Base-by-base conservation (phyloP, 2,329 filamentous ascomycete genomes). In the Calonectria hawksworthii region DNA sequence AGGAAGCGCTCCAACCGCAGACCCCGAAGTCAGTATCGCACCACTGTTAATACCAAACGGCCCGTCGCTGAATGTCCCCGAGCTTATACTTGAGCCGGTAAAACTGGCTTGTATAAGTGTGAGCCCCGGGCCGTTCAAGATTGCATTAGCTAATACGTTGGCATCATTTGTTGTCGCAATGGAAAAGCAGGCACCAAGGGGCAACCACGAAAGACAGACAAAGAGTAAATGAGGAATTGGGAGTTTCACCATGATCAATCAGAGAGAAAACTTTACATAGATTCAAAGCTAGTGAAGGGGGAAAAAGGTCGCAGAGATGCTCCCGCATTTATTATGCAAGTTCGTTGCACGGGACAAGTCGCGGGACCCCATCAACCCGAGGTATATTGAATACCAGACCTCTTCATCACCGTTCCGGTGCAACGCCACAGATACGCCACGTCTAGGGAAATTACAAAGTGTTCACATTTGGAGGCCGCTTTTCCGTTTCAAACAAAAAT, bases 11-110 rank as follows among this genome's bases (percentile, higher is more conserved):
- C 70, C 68, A n/a, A 61, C 34, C 1, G 74, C 75, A 14, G 23
- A n/a, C 52, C 75, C 75, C 3, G 75, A 41, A 1, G 75, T 77
- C 30, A 77, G 34, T 14, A 77, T 74, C 1, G 1, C 65, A 18
- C 75, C 75, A 10, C 10, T 68, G 18, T 68, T 64, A 34, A 77
- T 72, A 14, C 75, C 75, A 36, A 72, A 75, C 4, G 74, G 75
- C 0, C 75, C 75, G 32, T 75, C 47, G 2, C 16, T 14, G 11
- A 75, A 77, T 3, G 70, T 75, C 3, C 74, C 75, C 4, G 71
- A 63, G 38, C 51, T 63, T 3, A 9, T 13, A 6, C 41, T 21
- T 26, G 74, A 51, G 18, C 75, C 71, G 14, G 32, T 56, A 51
- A 67, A 77, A 2, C 18, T 21, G 5, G 75, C 74, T 14, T 34